Base-by-base conservation (phyloP, 139 green algal genomes). In the Axilococcus clingmanii region DNA sequence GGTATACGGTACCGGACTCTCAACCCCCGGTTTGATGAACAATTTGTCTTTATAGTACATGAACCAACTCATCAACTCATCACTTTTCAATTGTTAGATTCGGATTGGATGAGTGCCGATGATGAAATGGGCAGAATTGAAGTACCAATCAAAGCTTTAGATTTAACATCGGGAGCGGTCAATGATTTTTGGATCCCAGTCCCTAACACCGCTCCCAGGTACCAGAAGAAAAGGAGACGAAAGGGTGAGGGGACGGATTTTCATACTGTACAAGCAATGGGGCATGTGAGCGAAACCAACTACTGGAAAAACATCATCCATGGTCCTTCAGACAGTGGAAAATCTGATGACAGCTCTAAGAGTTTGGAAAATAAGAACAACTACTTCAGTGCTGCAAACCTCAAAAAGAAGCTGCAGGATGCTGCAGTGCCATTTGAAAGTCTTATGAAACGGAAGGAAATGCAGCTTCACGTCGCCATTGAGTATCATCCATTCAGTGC, bases 11-110 rank as follows among this genome's bases (percentile, higher is more conserved):
- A 23, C 37, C 28, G 34, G 35, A 71, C 63, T 29, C 24, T 54
- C 27, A 20, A 27, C 36, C 63, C 63, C 3, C 7, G 40, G 3
- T 71, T 55, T 55, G 28, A 61, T n/a, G 63, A 71, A 20, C 31
- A 25, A 3, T 65, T 71, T 37, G 55, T 45, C 19, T 47, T 71
- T n/a, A 5, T 65, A 27, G 63, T 71, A 37, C 55, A 71, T 55
- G 34, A 32, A 28, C 3, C 22, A 1, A 7, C 25, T 19, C 38
- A 61, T 33, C 53, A 71, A 41, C 9, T 14, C 11, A 34, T 71
- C 5, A 32, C 8, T 17, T 30, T 71, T 20, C 28, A 33, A 14
- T 30, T 71, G 17, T 61, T 20, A 5, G 63, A 65, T 40, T 35
- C 35, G 1, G 52, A 54, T 49, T 41, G 27, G 9, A 16, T 59